Conservation (phyloP, 441 rosid genomes). For the Metrosideros polymorpha region DNA sequence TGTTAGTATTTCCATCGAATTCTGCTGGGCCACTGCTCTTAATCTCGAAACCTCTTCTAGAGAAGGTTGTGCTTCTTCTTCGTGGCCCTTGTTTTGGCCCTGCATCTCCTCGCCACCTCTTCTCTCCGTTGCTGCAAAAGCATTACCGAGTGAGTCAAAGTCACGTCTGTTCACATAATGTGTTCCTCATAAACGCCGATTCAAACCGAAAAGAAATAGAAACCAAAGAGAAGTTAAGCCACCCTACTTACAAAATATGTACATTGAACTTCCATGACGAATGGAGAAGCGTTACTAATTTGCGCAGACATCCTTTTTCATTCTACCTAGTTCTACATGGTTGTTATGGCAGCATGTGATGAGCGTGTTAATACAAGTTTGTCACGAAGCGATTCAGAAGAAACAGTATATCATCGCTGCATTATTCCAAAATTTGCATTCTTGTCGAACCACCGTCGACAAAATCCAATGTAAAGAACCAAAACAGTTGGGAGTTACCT, state of each 20-base stretch:
- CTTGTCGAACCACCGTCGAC: neutral
- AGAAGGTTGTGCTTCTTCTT: constrained; percentile 14
- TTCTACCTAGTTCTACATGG: neutral
- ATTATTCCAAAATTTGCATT: neutral
- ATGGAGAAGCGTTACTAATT: neutral
- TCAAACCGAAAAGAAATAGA: neutral
- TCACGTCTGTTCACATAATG: neutral
- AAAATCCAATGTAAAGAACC: neutral
- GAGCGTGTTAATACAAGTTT: neutral
- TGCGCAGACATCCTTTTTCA: neutral
- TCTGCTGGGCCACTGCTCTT: constrained; percentile 49
- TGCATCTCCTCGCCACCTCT: neutral
- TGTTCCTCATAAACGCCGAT: neutral
- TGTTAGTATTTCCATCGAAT: constrained; percentile 29
- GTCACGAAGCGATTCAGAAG: neutral
- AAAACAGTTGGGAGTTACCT: neutral
- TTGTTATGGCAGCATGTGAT: neutral
- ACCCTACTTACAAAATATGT: neutral
- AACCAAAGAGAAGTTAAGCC: neutral
- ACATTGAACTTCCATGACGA: neutral
- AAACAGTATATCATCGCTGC: neutral
- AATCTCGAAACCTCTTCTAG: constrained; percentile 43
- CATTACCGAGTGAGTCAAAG: neutral
- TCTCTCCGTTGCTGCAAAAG: neutral
- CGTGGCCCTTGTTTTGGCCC: neutral